Base-by-base conservation (phyloP, 345 rosid genomes). In the Hibiscus mutabilis region DNA sequence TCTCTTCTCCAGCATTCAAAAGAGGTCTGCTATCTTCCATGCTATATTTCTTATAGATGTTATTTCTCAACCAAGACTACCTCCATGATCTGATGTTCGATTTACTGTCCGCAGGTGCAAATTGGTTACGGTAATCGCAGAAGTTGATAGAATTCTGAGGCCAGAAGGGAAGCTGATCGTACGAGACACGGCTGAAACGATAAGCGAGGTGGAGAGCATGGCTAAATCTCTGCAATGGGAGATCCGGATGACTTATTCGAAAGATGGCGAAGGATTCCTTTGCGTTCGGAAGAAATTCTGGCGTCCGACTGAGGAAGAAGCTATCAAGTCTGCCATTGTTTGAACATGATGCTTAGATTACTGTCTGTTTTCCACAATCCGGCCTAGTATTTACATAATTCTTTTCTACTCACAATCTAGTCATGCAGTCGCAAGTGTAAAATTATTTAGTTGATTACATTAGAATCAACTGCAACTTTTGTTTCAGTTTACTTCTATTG, bases 131-230 rank as follows among this genome's bases (percentile, higher is more conserved):
- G 86, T 86, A 69, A 68, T 92, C 61, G 96, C 94, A 22, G 98
- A 92, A 82, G 84, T 86, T 5, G 98, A 92, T 78, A 76, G 96
- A 73, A 83, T 93, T 70, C 79, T 90, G 71, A 83, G 98, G 82
- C 97, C 98, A 27, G 89, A 87, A 60, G 98, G 96, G 73, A 83
- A 80, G 71, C 79, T 90, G 40, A 89, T 90, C 35, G 80, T 93
- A 42, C 79, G 95, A 21, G 98, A 93, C 75, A 73, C 86, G 49
- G 78, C 67, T 62, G 91, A 86, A 67, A 84, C 84, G 24, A 76
- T 93, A 49, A 71, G 73, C 2, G 87, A 84, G 85, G 74, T 89
- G 27, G 91, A 82, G 84, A 81, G 75, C 67, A 72, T 90, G 78
- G 87, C 82, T 15, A 85, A 86, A 68, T 90, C 98, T 25, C 70